These are phyloP conservation scores for Alternaria arbusti DNA, from an alignment of 2,329 filamentous ascomycete species.

Conservation along the genomic window DNA sequence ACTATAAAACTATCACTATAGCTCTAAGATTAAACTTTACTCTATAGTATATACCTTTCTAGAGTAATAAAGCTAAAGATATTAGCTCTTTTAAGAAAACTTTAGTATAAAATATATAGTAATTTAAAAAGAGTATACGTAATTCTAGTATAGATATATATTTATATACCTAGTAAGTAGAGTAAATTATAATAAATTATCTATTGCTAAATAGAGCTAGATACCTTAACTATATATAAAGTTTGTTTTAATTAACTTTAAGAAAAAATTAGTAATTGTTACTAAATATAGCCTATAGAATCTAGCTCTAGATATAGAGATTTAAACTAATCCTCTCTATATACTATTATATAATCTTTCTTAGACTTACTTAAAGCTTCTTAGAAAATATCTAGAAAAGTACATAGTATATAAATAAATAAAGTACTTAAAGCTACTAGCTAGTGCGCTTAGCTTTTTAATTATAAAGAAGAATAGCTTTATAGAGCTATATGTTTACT, in stretches of 20 bases:
- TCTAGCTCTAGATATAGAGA: background rate
- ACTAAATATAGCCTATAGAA: background rate
- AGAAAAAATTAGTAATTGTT: background rate
- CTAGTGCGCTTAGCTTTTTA: background rate
- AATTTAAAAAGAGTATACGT: background rate
- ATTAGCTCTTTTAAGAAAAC: background rate
- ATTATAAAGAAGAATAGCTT: background rate
- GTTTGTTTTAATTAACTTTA: background rate
- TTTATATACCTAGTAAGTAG: background rate
- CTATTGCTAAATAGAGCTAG: background rate
- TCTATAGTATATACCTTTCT: background rate
- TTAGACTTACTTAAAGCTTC: background rate
- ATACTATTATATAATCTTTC: background rate
- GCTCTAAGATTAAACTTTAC: background rate
- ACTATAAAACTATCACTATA: background rate
- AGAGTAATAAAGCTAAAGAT: background rate
- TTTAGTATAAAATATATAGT: background rate
- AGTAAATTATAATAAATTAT: background rate
- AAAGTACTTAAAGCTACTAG: background rate
- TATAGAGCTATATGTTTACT: background rate
- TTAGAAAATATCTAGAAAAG: background rate
- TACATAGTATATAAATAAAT: background rate
- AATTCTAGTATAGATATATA: background rate
- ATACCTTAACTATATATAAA: background rate
- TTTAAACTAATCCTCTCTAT: background rate